A percentile compares a stretch with the other conserved stretches of the same genome.
These are phyloP conservation scores for Alternaria alternata DNA, from an alignment of 2,329 filamentous ascomycete genomes.

Conservation along the genomic window DNA sequence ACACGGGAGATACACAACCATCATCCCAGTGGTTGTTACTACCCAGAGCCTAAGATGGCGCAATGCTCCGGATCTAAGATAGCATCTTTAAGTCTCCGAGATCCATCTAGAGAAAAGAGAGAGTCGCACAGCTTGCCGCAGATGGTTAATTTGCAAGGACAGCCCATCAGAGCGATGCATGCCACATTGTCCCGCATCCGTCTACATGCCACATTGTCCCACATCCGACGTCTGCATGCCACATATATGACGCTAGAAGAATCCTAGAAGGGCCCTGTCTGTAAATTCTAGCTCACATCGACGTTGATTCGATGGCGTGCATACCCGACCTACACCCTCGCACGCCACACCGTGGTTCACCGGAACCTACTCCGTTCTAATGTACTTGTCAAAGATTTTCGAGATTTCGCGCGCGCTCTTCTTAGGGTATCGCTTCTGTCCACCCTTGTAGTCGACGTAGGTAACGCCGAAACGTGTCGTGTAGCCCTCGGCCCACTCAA, in stretches of 20 bases:
- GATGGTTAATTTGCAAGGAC: background rate
- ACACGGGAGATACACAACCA: conserved; percentile 9
- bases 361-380: conserved; percentile 64
- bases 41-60: conserved; percentile 19
- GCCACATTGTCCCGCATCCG: conserved; percentile 7
- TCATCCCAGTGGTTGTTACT: conserved; percentile 6
- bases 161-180: conserved; percentile 1
- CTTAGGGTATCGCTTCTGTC: conserved; percentile 82
- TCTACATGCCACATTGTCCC: conserved; percentile 5
- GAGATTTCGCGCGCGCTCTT: conserved; percentile 79
- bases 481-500: conserved; percentile 92
- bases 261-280: conserved; percentile 25
- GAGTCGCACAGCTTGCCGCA: conserved; percentile 10
- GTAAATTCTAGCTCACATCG: conserved; percentile 3
- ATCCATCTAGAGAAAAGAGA: conserved; percentile 2
- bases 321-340: conserved; percentile 15
- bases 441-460: conserved; percentile 81
- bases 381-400: conserved; percentile 74
- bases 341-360: conserved; percentile 26
- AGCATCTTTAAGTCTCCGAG: conserved; percentile 1
- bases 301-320: conserved; percentile 13
- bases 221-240: conserved; percentile 4
- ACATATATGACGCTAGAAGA: conserved; percentile 30
- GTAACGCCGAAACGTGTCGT: conserved; percentile 86
- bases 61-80: conserved; percentile 22